Evolutionary conservation across 225 moss, liverwort and hornwort species (phyloP).

Genomic region (Asterella californica): DNA sequence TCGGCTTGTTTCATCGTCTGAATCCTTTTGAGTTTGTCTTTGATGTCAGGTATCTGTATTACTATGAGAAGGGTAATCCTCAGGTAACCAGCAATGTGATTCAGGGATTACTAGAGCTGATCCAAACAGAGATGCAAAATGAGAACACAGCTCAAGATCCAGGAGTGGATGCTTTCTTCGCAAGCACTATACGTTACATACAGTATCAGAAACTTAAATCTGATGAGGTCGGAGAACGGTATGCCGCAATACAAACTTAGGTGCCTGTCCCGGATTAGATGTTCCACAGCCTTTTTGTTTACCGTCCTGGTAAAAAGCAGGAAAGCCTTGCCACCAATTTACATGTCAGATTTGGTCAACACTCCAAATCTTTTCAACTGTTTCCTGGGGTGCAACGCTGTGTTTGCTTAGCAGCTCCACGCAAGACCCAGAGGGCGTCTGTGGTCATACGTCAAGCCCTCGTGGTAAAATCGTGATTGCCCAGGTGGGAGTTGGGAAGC

Average conservation of each 20-base stretch:
- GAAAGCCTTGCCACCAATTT: constrained; percentile 9
- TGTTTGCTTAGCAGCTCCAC: not conserved
- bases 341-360: constrained; percentile 10
- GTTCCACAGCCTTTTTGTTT: constrained; percentile 4
- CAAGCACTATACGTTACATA: constrained; percentile 78
- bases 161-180: constrained; percentile 64
- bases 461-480: not conserved
- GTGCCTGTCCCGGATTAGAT: not conserved
- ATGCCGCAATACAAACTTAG: constrained; percentile 57
- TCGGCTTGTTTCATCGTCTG: not conserved
- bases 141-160: constrained; percentile 71
- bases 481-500: not conserved
- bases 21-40: not conserved
- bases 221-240: constrained; percentile 65
- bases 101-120: constrained; percentile 84
- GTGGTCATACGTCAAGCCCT: constrained; percentile 14
- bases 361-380: constrained; percentile 11
- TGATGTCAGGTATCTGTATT: constrained; percentile 77
- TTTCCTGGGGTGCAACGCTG: constrained; percentile 16
- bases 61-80: constrained; percentile 82
- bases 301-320: constrained; percentile 1
- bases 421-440: constrained; percentile 5
- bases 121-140: constrained; percentile 71
- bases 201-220: constrained; percentile 83
- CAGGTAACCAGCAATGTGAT: constrained; percentile 89